Conservation (phyloP, 2,329 filamentous ascomycete genomes). For the Clonostachys rosea region DNA sequence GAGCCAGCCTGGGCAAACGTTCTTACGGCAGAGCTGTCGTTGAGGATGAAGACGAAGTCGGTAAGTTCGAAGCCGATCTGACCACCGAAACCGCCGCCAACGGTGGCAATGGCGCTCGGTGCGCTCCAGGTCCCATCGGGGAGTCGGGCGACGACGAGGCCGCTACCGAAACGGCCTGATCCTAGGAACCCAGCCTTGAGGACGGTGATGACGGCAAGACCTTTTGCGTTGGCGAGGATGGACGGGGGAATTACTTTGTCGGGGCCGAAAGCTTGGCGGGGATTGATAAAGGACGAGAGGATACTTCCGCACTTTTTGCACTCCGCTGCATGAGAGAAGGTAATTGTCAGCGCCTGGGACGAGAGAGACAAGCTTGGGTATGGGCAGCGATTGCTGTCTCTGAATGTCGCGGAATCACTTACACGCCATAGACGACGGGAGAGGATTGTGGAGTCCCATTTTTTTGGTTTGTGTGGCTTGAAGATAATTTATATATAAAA, state of each 20-base stretch:
- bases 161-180: constrained; percentile 76
- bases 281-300: constrained; percentile 89
- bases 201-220: constrained; percentile 80
- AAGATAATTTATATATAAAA: no score
- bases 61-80: constrained; percentile 86
- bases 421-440: constrained; percentile 65
- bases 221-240: constrained; percentile 88
- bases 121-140: constrained; percentile 77
- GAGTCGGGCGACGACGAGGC: constrained; percentile 75
- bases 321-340: constrained; percentile 60
- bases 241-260: constrained; percentile 95
- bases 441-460: constrained; percentile 64
- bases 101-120: constrained; percentile 74
- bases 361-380: no score
- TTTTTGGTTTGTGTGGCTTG: constrained; percentile 2
- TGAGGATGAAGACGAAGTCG: constrained; percentile 97
- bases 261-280: constrained; percentile 86
- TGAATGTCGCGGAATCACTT: constrained; percentile 30
- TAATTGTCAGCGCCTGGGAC: constrained; percentile 1
- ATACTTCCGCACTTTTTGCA: constrained; percentile 98
- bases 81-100: constrained; percentile 77
- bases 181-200: constrained; percentile 85
- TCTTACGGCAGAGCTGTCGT: constrained; percentile 83
- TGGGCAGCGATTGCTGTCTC: no score
- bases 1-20: constrained; percentile 92